These are phyloP conservation scores for Cystoisospora suis DNA, from an alignment of 169 alveolate species.

Conservation along the genomic window DNA sequence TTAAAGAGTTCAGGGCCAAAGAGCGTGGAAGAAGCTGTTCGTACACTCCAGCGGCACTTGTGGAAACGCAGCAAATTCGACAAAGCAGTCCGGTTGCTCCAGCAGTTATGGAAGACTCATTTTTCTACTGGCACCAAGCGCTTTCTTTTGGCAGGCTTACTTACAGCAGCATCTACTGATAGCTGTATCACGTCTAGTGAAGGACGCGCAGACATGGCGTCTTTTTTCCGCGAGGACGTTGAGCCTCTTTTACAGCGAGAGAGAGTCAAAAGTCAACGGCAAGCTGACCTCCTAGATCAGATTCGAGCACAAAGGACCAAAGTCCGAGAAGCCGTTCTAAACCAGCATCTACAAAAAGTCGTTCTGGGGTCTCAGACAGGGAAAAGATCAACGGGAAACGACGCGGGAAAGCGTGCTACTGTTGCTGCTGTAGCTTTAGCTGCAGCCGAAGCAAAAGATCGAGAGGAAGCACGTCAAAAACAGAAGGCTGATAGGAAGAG, in stretches of 20 bases:
- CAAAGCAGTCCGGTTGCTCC: constrained; percentile 37
- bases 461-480: background rate
- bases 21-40: background rate
- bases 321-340: background rate
- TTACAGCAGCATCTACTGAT: constrained; percentile 37
- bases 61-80: background rate
- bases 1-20: background rate
- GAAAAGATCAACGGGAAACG: background rate
- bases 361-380: background rate
- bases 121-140: background rate
- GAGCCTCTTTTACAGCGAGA: constrained; percentile 22
- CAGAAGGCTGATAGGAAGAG: too few relatives aligned
- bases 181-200: background rate
- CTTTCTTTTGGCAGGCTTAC: constrained; percentile 1
- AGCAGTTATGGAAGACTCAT: constrained; percentile 16
- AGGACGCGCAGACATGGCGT: constrained; percentile 1
- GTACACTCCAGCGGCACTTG: constrained; percentile 17
- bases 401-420: background rate
- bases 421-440: constrained; percentile 39
- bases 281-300: background rate
- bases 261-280: background rate
- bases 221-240: background rate
- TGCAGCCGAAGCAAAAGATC: constrained; percentile 14
- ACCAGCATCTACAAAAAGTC: background rate
- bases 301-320: background rate